Base-by-base conservation (phyloP, 345 rosid genomes). In the Angophora floribunda region DNA sequence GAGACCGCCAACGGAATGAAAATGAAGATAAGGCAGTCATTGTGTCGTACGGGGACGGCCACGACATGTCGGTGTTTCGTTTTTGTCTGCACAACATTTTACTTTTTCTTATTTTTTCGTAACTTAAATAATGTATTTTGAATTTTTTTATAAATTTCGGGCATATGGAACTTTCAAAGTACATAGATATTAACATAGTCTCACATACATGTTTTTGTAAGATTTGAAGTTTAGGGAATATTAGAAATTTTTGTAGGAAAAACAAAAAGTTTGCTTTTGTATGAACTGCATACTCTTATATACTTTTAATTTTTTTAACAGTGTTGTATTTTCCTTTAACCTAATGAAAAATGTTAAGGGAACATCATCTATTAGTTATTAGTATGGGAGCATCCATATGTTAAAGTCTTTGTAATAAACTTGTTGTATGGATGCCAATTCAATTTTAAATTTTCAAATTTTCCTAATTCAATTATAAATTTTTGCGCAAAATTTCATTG, bases 381-480 rank as follows among this genome's bases (percentile, higher is more conserved):
- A 61, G 67, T 11, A 26, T 30, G 0, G 1, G 0, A 26, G 67
- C 3, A 61, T 12, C 32, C 26, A 61, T 0, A 61, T 26, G 15
- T 61, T 26, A 13, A 14, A 61, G 24, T 53, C 59, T 53, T 53
- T 19, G 10, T 19, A 19, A 53, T 53, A 19, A 61, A 61, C 1
- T 0, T n/a, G 0, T 63, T 63, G 7, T n/a, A 6, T 0, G 4
- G 0, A 0, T 63, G 2, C 0, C 0, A n/a, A 63, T 63, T 63
- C 14, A n/a, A 63, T 63, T 28, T 28, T 63, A 12, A 61, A 28
- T 0, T 0, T 63, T 63, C 6, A 1, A 13, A 63, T 63, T 63
- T n/a, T n/a, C 13, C 0, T 0, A 63, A 63, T 0, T n/a, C 6
- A 0, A 1, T 63, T 14, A n/a, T n/a, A n/a, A n/a, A 63, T 0